These are phyloP conservation scores for Pascua sp. DNA, from an alignment of 1,284 basidiomycete genomes.

Conservation along the genomic window DNA sequence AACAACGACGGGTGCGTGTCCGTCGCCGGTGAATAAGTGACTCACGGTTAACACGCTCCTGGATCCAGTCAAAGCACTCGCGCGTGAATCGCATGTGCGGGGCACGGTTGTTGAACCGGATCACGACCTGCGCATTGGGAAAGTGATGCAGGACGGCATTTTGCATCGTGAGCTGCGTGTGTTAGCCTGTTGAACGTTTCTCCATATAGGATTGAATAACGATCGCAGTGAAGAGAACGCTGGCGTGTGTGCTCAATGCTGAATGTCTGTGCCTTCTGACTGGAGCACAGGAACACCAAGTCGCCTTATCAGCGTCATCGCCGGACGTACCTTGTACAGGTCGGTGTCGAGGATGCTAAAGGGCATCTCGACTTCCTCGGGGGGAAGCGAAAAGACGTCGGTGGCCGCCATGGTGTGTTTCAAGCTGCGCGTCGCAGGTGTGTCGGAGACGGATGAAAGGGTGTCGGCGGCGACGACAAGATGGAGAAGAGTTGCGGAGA, in stretches of 20 bases:
- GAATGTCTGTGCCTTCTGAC: too few species aligned
- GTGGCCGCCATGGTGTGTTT: background rate
- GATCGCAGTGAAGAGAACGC: too few species aligned
- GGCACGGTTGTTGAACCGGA: slow-evolving; percentile 81
- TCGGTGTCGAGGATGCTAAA: slow-evolving; percentile 87
- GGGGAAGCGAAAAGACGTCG: slow-evolving; percentile 4
- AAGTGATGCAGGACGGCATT: slow-evolving; percentile 84
- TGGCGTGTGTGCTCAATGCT: too few species aligned
- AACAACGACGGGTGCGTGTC: too few species aligned
- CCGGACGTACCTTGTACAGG: slow-evolving; percentile 73
- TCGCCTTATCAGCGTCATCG: background rate
- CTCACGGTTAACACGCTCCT: slow-evolving; percentile 65
- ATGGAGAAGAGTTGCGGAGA: too few species aligned
- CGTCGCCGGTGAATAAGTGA: slow-evolving; percentile 6
- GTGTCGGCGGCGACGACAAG: too few species aligned
- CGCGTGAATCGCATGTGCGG: slow-evolving; percentile 67
- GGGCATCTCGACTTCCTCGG: slow-evolving; percentile 44
- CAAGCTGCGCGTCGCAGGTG: too few species aligned
- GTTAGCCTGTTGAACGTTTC: background rate
- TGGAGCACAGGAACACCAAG: background rate
- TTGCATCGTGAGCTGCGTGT: slow-evolving; percentile 85
- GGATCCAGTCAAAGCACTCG: slow-evolving; percentile 65
- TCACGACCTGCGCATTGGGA: slow-evolving; percentile 60
- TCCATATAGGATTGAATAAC: background rate
- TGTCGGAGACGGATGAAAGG: too few species aligned